These are phyloP conservation scores for Cystobasidium sp. DNA, from an alignment of 1,284 basidiomycete genomes.

Conservation along the genomic window DNA sequence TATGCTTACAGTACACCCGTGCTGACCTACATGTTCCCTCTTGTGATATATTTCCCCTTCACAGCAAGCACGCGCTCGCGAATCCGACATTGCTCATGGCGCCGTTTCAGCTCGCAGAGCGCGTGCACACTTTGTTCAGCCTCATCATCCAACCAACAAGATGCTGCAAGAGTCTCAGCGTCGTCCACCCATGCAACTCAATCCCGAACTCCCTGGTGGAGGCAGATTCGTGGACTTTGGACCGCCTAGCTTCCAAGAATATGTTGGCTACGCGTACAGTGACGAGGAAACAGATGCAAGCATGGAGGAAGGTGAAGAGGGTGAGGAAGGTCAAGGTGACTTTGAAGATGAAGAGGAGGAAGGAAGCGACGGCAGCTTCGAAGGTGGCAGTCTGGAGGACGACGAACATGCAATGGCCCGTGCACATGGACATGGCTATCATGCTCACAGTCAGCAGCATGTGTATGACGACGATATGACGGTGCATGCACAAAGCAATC, in stretches of 20 bases:
- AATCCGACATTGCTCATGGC: slow-evolving; percentile 54
- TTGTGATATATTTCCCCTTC: slow-evolving; percentile 49
- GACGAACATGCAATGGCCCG: slow-evolving; percentile 7
- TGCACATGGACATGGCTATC: neutral
- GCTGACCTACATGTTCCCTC: slow-evolving; percentile 45
- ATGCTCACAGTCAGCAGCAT: neutral
- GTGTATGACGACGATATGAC: neutral
- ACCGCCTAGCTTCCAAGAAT: slow-evolving; percentile 62
- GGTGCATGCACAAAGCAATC: neutral
- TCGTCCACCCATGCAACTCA: slow-evolving; percentile 23
- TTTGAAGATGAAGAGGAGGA: slow-evolving; percentile 49
- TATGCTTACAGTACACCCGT: too few species aligned
- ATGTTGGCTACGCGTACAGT: slow-evolving; percentile 53
- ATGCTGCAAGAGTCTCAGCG: slow-evolving; percentile 35
- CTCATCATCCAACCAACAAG: slow-evolving; percentile 51
- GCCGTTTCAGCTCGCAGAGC: slow-evolving; percentile 51
- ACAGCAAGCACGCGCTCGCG: slow-evolving; percentile 27
- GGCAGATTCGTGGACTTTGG: slow-evolving; percentile 58
- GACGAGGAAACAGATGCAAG: slow-evolving; percentile 49
- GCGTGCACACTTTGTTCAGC: slow-evolving; percentile 47
- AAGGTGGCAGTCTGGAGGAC: slow-evolving; percentile 48
- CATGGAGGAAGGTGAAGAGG: slow-evolving; percentile 44
- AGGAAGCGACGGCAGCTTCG: slow-evolving; percentile 49
- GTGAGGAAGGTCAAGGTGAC: slow-evolving; percentile 46
- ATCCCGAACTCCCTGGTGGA: slow-evolving; percentile 13